Evolutionary conservation across 805 yeast species (phyloP).

Genomic region (Allodekkera sacchari): DNA sequence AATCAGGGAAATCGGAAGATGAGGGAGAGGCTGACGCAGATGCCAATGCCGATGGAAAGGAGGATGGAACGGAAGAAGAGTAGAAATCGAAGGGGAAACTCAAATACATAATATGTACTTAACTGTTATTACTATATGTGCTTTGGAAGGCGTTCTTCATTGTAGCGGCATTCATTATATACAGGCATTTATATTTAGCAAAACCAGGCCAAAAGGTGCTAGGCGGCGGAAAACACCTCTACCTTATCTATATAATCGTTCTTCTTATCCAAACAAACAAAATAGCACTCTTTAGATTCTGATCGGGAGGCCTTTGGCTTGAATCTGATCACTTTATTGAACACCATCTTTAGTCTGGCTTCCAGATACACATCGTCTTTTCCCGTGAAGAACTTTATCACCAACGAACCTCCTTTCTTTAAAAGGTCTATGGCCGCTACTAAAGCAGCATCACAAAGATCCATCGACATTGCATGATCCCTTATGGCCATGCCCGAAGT

Average conservation of each 20-base stretch:
- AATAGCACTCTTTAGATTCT: conserved; percentile 78
- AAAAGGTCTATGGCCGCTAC: conserved; percentile 66
- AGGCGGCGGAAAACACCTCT: conserved; percentile 30
- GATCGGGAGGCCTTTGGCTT: conserved; percentile 78
- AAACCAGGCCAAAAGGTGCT: neutral
- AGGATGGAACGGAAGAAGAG: neutral
- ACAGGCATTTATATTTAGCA: neutral
- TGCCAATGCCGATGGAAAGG: conserved; percentile 6
- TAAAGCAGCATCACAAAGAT: conserved; percentile 86
- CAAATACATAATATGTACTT: too few relatives aligned
- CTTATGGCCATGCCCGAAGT: conserved; percentile 74
- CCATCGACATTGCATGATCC: conserved; percentile 84
- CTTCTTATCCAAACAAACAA: conserved; percentile 53
- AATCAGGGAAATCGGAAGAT: conserved; percentile 2
- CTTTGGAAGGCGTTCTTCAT: too few relatives aligned
- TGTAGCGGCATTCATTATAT: neutral
- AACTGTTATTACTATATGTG: too few relatives aligned
- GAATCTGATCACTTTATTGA: conserved; percentile 53
- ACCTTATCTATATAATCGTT: conserved; percentile 32
- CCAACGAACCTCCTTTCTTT: conserved; percentile 60
- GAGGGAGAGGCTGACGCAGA: conserved; percentile 12
- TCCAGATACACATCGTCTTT: conserved; percentile 65
- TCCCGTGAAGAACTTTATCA: conserved; percentile 83
- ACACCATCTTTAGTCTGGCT: conserved; percentile 45
- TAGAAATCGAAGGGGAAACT: conserved; percentile 4